These are phyloP conservation scores for Casuarina cunninghamiana DNA, from an alignment of 306 rosid genomes.

Conservation along the genomic window DNA sequence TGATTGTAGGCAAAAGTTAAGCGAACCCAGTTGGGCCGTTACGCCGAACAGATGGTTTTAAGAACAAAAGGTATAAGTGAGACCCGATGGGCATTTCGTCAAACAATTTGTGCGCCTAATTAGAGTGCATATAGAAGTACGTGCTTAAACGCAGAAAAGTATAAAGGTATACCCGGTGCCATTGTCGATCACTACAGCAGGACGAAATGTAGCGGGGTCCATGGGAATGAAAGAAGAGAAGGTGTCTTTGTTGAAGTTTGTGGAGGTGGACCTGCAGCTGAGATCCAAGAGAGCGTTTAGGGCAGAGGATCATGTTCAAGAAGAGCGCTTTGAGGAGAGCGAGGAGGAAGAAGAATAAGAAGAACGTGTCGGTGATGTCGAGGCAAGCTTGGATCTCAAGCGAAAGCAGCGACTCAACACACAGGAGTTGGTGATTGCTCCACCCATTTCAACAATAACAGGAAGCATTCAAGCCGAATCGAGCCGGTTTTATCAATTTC, in stretches of 20 bases:
- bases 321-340: conserved; percentile 38
- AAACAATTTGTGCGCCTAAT: conserved; percentile 29
- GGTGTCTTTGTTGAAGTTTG: conserved; percentile 13
- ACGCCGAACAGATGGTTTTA: not conserved
- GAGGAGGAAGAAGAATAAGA: conserved; percentile 20
- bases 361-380: conserved; percentile 31
- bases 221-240: conserved; percentile 39
- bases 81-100: conserved; percentile 31
- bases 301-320: conserved; percentile 77
- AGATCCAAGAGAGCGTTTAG: conserved; percentile 58
- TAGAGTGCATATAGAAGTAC: not conserved
- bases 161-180: conserved; percentile 80
- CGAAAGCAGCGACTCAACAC: conserved; percentile 58
- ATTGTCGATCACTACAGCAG: conserved; percentile 92
- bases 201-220: conserved; percentile 95
- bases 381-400: conserved; percentile 69
- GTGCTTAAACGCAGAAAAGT: not conserved
- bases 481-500: conserved; percentile 33
- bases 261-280: conserved; percentile 69
- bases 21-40: conserved; percentile 1
- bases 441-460: conserved; percentile 57
- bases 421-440: conserved; percentile 42
- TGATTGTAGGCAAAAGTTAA: not conserved
- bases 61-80: not conserved
- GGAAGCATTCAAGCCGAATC: conserved; percentile 27